Evolutionary conservation across 2,329 filamentous ascomycete species (phyloP), one percentile per base, ranked within the genome.

Genomic region (Aspergillus ochraceus): DNA sequence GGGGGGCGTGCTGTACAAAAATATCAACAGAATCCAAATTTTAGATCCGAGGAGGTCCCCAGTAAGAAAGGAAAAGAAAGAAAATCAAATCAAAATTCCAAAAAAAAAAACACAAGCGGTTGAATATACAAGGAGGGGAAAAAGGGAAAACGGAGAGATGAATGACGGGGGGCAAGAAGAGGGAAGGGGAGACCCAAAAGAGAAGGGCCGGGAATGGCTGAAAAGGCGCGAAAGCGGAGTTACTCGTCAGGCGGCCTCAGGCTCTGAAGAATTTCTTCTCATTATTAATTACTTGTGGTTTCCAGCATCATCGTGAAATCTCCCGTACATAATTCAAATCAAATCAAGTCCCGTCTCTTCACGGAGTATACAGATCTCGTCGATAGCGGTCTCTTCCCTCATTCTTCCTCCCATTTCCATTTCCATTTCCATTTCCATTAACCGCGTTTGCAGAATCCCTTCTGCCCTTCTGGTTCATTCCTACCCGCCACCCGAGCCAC

Each of bases 141-240:
- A 29, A 46, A 36, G 54, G 57, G 55, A 54, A 54, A 22, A 10
- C 49, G 42, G 36, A n/a, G 20, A 19, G 20, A 22, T 20, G 26
- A 14, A 49, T 24, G 32, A 49, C 54, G 42, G 55, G 51, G 55
- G 51, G 32, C 45, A 52, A 59, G 45, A 32, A 19, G 45, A 52
- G 39, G 10, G 49, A 52, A 49, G 30, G 49, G 51, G 32, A 8
- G 51, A 49, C 45, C 29, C n/a, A 29, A 26, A 26, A 26, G 26
- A 26, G 26, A 24, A 29, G 26, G 42, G 45, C 30, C 22, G 51
- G 52, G 24, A 36, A 30, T 51, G 57, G 52, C 57, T 53, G 20
- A 56, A 46, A 59, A 56, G 30, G 59, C 56, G 59, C 26, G 26
- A 61, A 61, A 61, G 59, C 59, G 59, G 59, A 60, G 59, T 49